A percentile compares a stretch with the other conserved stretches of the same genome.
Conservation (phyloP, 2,329 filamentous ascomycete genomes). For the Neurospora sp. region DNA sequence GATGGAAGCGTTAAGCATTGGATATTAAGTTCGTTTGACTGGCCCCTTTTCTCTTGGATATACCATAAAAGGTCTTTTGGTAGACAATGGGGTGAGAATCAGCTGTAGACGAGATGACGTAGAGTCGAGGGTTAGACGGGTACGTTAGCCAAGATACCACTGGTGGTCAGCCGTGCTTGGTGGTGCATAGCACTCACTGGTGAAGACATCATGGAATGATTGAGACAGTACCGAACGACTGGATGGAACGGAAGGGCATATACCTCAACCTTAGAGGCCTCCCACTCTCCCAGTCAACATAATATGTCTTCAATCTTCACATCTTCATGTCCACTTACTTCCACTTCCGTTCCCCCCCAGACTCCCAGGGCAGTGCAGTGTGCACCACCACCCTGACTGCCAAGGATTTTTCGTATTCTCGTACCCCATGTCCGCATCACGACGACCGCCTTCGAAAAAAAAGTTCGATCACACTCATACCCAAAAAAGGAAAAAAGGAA, state of each 20-base stretch:
- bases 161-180: background rate
- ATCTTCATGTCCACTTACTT: background rate
- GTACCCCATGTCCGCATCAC: background rate
- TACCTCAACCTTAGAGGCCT: background rate
- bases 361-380: background rate
- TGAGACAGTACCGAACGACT: too few species aligned
- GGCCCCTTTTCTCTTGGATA: too few species aligned
- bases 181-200: background rate
- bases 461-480: too few species aligned
- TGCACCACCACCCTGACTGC: too few species aligned
- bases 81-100: background rate
- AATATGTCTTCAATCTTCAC: background rate
- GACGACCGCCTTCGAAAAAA: background rate
- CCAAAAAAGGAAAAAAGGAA: background rate
- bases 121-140: background rate
- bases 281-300: background rate
- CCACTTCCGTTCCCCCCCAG: too few species aligned
- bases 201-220: background rate
- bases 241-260: background rate
- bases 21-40: too few species aligned
- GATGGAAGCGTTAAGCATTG: background rate
- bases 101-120: background rate
- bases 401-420: background rate
- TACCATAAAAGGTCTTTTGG: background rate
- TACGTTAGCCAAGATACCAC: background rate